Evolutionary conservation across 1,284 basidiomycete genomes (phyloP), one percentile per base, ranked within the genome.

Genomic region (Trichosporon inkin): DNA sequence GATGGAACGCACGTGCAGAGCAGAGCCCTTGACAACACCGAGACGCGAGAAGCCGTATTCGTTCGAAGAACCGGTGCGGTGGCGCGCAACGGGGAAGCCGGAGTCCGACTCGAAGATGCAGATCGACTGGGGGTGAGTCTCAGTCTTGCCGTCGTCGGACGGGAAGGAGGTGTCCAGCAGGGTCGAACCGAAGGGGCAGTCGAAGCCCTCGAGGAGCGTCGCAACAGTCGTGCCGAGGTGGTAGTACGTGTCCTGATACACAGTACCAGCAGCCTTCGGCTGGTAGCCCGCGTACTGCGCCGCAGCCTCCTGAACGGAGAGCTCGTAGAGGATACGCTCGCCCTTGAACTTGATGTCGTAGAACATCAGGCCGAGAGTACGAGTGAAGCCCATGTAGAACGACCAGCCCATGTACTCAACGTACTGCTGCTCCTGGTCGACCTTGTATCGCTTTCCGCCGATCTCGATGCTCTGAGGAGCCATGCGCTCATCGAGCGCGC

Each of bases 261-360:
- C 84, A 2, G 85, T 85, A 1, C 82, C 81, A 0, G 81, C 75
- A 73, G 87, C 85, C 67, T 84, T 79, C 6, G 86, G 86, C 67
- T 88, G 86, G 61, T 82, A 82, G 0, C 86, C 86, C 32, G 83
- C 80, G 58, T 86, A 87, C 60, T 86, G 85, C 8, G 85, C 85
- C 56, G 86, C 75, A 0, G 85, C 77, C 60, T 78, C 75, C 57
- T 77, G 74, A 5, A 71, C 67, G 1, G 73, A 63, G 2, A 87
- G 80, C 82, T 88, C 84, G 65, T 88, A 88, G 41, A 88, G 80
- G 55, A 88, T 82, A 13, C 85, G 74, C 66, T 86, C 84, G 20
- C 81, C 82, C 40, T 81, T 76, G 78, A 88, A 86, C 11, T 56
- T 58, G 28, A 88, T 80, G 69, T 88, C 84, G 84, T 84, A 88